A percentile compares a stretch with the other conserved stretches of the same genome.
Evolutionary conservation across 257 asterid species (phyloP).

Genomic region (Rhazya stricta): DNA sequence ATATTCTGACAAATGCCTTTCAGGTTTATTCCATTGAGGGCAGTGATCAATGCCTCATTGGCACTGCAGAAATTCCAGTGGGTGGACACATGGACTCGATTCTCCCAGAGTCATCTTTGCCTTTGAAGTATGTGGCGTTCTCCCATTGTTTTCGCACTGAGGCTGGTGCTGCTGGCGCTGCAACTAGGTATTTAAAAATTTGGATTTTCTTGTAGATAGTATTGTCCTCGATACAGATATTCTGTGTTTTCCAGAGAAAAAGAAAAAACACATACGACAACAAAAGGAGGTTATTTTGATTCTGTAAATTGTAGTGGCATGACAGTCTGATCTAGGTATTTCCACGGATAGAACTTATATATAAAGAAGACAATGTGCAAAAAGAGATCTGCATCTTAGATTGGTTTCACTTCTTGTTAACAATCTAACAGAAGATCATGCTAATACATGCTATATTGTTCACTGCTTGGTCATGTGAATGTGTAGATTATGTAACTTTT

Average conservation of each 20-base stretch:
- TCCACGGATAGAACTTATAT: not conserved
- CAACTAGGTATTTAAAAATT: conserved; percentile 57
- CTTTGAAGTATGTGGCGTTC: conserved; percentile 85
- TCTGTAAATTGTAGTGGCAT: not conserved
- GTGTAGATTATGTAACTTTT: not conserved
- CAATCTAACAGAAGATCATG: not conserved
- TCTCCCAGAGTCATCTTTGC: conserved; percentile 64
- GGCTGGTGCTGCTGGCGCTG: conserved; percentile 98
- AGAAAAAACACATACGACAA: no score
- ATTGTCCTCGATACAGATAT: not conserved
- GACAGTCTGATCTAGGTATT: not conserved
- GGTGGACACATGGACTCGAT: conserved; percentile 99
- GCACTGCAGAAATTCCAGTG: conserved; percentile 97
- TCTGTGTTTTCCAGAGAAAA: no score
- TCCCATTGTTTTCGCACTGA: conserved; percentile 98
- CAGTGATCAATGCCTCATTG: conserved; percentile 92
- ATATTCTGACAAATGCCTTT: conserved; percentile 18
- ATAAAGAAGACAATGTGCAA: not conserved
- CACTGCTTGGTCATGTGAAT: not conserved
- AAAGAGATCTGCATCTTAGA: not conserved
- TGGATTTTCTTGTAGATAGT: not conserved
- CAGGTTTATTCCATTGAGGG: conserved; percentile 96
- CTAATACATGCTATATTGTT: not conserved
- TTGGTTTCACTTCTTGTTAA: not conserved
- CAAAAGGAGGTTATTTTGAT: not conserved